phyloP scores from a whole-genome alignment of 495 filamentous ascomycete genomes.

The Aspergillus funiculosus region DNA sequence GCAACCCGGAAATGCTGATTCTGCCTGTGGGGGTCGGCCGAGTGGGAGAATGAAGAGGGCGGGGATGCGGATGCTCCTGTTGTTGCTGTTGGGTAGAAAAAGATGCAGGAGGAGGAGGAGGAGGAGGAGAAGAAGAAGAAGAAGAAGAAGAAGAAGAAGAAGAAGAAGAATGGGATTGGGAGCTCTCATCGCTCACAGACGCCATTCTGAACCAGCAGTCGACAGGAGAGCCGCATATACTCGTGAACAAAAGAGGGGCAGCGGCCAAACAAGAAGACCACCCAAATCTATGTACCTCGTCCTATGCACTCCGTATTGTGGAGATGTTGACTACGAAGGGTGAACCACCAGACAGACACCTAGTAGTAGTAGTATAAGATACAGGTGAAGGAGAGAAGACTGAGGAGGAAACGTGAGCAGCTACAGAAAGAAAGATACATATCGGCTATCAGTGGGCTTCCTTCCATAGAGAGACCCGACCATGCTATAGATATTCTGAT shows the following conservation, averaged over 20 bases:
- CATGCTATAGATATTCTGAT: no score
- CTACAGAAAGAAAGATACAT: no score
- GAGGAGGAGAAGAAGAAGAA: neutral
- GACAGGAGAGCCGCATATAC: neutral
- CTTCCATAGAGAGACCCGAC: no score
- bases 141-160: neutral
- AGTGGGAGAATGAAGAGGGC: constrained; percentile 9
- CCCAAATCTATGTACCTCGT: neutral
- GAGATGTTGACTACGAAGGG: no score
- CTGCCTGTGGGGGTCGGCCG: constrained; percentile 25
- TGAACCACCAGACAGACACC: no score
- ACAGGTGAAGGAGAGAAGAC: no score
- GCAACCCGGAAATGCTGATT: constrained; percentile 18
- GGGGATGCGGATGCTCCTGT: neutral
- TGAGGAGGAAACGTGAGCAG: no score
- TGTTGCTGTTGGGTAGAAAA: no score
- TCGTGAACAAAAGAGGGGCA: neutral
- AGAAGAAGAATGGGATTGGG: neutral
- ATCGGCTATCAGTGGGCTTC: no score
- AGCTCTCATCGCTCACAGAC: neutral
- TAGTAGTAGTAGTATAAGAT: no score
- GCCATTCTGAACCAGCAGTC: neutral
- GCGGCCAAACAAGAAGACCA: no score
- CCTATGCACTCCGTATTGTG: neutral
- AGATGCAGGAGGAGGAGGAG: no score